Base-by-base conservation (phyloP, 176 grass and related monocot species). In the Elymus sibiricus region DNA sequence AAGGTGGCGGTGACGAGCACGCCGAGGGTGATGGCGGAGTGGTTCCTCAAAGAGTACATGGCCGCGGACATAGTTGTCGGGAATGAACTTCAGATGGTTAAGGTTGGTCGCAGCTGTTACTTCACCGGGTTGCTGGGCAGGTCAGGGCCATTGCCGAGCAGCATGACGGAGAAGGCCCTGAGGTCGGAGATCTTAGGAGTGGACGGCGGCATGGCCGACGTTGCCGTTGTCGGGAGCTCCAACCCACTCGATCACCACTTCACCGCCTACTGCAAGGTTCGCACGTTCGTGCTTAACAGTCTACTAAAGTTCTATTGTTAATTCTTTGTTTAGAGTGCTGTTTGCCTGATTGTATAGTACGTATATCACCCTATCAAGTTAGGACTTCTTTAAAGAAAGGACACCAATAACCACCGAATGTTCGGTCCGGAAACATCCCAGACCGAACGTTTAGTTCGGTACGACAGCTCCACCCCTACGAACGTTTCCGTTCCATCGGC, bases 1-100 rank as follows among this genome's bases (percentile, higher is more conserved):
- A 94, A 79, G 63, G 79, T 86, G 79, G 92, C 77, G 68, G 47
- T 98, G 70, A 96, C 97, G 34, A 56, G 62, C 42, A 84, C 88
- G 79, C 97, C 97, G 1, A 86, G 56, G 79, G 64, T 88, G 31
- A 94, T 98, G 92, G 85, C 89, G n/a, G 92, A 95, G 74, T 92
- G 88, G 69, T 95, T 98, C 74, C 46, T 98, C 16, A 91, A 43
- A 34, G 90, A 96, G 82, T 94, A 88, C 74, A 77, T 95, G 29
- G 83, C 79, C 19, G 92, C 94, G 11, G 86, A 88, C 79, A 67
- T 28, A 19, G 92, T 98, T 76, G 78, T 90, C 72, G 94, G 91
- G 0, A 35, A 49, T 24, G 94, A 98, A 31, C 83, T 98, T 63
- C 86, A 95, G 79, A 66, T 71, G 47, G 74, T 91, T 29, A 76